Evolutionary conservation across 23 red algal species (phyloP).

Genomic region (Cyanidiococcus yangmingshanensis): DNA sequence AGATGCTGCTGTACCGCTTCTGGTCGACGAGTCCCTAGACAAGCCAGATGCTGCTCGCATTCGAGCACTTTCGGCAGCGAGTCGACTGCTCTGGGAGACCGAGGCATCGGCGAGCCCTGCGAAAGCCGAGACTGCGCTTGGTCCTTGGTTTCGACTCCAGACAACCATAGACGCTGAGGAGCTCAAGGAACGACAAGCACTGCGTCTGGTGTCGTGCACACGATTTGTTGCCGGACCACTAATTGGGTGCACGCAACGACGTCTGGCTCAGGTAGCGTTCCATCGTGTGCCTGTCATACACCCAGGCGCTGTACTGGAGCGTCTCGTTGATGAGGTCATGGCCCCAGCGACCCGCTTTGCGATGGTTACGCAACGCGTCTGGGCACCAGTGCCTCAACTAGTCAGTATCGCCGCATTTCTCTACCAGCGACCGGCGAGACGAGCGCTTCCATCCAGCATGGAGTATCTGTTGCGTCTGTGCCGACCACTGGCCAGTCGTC

Average conservation of each 20-base stretch:
- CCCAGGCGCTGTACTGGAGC: not conserved
- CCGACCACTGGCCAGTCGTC: slow-evolving; percentile 31
- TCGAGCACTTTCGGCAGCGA: not conserved
- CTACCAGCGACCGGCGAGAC: not conserved
- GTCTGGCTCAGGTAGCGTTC: not conserved
- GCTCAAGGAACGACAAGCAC: not conserved
- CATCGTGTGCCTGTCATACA: not conserved
- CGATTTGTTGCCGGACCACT: not conserved
- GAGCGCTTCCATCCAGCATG: not conserved
- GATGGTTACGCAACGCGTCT: not conserved
- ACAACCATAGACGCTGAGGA: not conserved
- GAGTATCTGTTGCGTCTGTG: not conserved
- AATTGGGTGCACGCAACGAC: not conserved
- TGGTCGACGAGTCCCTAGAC: not conserved
- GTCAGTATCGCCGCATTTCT: not conserved
- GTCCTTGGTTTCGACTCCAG: not conserved
- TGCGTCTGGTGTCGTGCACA: not conserved
- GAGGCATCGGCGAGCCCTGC: not conserved
- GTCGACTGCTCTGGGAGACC: not conserved
- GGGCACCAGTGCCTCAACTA: not conserved
- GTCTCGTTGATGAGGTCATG: not conserved
- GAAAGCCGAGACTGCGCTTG: not conserved
- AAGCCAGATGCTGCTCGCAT: not conserved
- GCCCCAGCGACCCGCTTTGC: not conserved
- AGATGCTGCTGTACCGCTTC: not conserved